A percentile compares a stretch with the other conserved stretches of the same genome.
phyloP scores from a whole-genome alignment of 768 basidiomycete species.

The Xerocomellus dryophilus region DNA sequence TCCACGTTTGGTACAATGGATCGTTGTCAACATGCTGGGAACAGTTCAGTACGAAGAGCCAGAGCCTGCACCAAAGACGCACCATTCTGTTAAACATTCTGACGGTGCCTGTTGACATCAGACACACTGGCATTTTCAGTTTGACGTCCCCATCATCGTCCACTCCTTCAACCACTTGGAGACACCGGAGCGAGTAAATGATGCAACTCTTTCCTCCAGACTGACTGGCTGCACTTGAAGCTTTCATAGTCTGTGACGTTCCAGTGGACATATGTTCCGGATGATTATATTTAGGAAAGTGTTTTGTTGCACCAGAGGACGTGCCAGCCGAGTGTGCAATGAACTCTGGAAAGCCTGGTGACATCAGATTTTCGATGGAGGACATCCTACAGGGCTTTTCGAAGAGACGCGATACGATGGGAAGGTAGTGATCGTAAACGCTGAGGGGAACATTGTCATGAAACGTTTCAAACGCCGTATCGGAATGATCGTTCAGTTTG shows the following conservation, averaged over 20 bases:
- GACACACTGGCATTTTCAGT: conserved; percentile 12
- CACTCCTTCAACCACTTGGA: conserved; percentile 9
- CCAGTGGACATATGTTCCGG: conserved; percentile 20
- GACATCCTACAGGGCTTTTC: conserved; percentile 19
- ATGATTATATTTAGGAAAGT: conserved; percentile 23
- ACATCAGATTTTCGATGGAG: conserved; percentile 23
- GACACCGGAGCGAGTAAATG: conserved; percentile 21
- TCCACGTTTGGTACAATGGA: neutral
- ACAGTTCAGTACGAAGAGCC: neutral
- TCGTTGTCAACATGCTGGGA: conserved; percentile 16
- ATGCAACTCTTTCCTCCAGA: conserved; percentile 19
- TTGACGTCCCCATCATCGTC: conserved; percentile 10
- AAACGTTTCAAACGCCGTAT: conserved; percentile 6
- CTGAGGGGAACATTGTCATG: conserved; percentile 19
- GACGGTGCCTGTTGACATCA: conserved; percentile 23
- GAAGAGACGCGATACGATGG: conserved; percentile 20
- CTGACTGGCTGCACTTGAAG: conserved; percentile 7
- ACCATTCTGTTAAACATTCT: conserved; percentile 23
- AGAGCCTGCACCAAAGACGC: neutral
- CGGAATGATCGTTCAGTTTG: neutral
- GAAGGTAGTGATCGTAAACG: conserved; percentile 17
- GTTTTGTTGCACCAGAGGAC: conserved; percentile 14
- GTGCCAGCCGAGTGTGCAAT: conserved; percentile 23
- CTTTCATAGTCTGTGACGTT: conserved; percentile 12
- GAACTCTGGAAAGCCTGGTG: conserved; percentile 21